These are phyloP conservation scores for Nothopassalora personata DNA, from an alignment of 2,329 filamentous ascomycete species.

Conservation along the genomic window DNA sequence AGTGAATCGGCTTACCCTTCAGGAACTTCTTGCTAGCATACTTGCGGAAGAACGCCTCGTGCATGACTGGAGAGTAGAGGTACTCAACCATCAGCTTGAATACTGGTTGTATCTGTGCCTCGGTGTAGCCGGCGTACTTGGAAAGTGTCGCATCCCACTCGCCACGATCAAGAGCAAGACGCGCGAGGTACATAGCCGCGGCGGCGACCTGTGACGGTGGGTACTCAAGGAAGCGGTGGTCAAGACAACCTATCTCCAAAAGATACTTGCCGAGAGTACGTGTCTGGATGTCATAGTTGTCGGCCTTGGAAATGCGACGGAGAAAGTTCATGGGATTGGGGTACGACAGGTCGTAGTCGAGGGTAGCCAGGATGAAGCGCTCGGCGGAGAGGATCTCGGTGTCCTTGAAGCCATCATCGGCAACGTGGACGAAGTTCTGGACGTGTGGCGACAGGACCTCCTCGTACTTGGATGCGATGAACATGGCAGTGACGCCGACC, in stretches of 20 bases:
- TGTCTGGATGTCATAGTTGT: conserved; percentile 98
- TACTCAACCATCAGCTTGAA: conserved; percentile 96
- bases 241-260: conserved; percentile 91
- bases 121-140: conserved; percentile 88
- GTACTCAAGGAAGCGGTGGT: conserved; percentile 88
- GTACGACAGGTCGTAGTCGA: conserved; percentile 97
- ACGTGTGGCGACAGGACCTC: conserved; percentile 96
- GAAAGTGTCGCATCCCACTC: conserved; percentile 85
- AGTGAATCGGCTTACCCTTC: conserved; percentile 65
- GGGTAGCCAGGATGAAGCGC: conserved; percentile 81
- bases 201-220: conserved; percentile 87
- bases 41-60: conserved; percentile 99
- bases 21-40: conserved; percentile 99
- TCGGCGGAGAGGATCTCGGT: conserved; percentile 96
- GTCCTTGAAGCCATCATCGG: conserved; percentile 93
- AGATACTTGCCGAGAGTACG: conserved; percentile 96
- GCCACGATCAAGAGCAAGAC: conserved; percentile 82
- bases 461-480: conserved; percentile 98
- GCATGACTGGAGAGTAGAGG: conserved; percentile 78
- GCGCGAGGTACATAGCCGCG: conserved; percentile 89
- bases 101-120: conserved; percentile 88
- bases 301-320: conserved; percentile 95
- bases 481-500: conserved; percentile 97
- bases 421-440: conserved; percentile 92
- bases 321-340: conserved; percentile 99